These are phyloP conservation scores for Rubus parviflorus DNA, from an alignment of 306 rosid genomes.

Conservation along the genomic window DNA sequence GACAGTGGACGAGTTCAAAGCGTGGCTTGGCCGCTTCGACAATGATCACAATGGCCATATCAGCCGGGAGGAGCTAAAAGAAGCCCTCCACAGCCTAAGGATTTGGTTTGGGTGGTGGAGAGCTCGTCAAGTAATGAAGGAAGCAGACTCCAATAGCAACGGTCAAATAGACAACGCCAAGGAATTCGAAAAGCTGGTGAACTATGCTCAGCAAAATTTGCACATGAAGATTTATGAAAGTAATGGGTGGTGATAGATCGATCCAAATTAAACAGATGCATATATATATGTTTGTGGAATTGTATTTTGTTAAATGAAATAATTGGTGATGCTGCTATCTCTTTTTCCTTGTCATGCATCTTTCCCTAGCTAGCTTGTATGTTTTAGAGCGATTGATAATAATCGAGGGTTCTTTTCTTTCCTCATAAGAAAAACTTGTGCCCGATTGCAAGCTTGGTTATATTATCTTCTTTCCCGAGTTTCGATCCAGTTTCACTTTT, in stretches of 20 bases:
- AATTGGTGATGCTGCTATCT: neutral
- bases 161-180: constrained; percentile 12
- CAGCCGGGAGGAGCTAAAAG: constrained; percentile 18
- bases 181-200: constrained; percentile 22
- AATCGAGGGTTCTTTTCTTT: neutral
- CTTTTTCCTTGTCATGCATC: neutral
- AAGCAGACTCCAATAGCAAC: neutral
- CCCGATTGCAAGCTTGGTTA: neutral
- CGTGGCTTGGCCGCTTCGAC: constrained; percentile 22
- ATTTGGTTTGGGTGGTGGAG: constrained; percentile 27
- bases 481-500: neutral
- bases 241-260: constrained; percentile 3
- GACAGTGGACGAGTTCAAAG: constrained; percentile 25
- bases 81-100: constrained; percentile 17
- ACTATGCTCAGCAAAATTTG: constrained; percentile 15
- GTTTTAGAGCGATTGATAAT: too few species aligned
- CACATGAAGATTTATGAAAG: constrained; percentile 19
- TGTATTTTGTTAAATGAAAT: neutral
- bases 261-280: neutral
- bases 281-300: neutral
- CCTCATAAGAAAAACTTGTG: neutral
- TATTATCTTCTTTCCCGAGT: neutral
- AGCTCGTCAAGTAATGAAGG: constrained; percentile 11
- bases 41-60: constrained; percentile 6
- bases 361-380: too few species aligned